These are phyloP conservation scores for Glonium stellatum DNA, from an alignment of 495 filamentous ascomycete genomes.

Conservation along the genomic window DNA sequence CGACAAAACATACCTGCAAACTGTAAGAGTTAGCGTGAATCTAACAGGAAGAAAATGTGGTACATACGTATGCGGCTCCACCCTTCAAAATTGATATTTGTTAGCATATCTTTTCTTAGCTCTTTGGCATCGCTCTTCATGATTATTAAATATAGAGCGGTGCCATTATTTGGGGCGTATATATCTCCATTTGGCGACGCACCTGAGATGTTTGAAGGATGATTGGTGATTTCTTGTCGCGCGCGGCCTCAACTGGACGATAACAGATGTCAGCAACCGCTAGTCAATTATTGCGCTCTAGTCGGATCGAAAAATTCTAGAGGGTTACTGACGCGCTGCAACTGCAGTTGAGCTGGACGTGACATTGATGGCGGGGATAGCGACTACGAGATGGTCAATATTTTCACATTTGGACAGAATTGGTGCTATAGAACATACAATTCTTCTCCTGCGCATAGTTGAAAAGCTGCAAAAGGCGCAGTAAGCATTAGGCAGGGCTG, in stretches of 20 bases:
- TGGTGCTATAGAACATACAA: constrained; percentile 31
- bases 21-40: no score
- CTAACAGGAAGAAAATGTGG: no score
- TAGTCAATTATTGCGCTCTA: no score
- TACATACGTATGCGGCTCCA: neutral
- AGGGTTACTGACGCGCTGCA: constrained; percentile 44
- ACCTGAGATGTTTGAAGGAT: constrained; percentile 81
- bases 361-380: constrained; percentile 91
- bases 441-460: constrained; percentile 74
- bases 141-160: no score
- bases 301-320: no score
- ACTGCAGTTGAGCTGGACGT: constrained; percentile 88
- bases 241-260: constrained; percentile 67
- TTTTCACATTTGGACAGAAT: neutral
- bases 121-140: neutral
- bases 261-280: no score
- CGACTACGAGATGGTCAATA: constrained; percentile 37
- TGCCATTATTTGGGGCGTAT: no score
- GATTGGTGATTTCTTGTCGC: constrained; percentile 79
- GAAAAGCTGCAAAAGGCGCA: constrained; percentile 52
- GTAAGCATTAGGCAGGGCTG: neutral
- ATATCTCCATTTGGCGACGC: neutral
- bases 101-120: no score
- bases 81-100: neutral
- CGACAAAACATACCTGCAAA: neutral